These are phyloP conservation scores for Penicillium turbatum DNA, from an alignment of 495 filamentous ascomycete species.

Conservation along the genomic window DNA sequence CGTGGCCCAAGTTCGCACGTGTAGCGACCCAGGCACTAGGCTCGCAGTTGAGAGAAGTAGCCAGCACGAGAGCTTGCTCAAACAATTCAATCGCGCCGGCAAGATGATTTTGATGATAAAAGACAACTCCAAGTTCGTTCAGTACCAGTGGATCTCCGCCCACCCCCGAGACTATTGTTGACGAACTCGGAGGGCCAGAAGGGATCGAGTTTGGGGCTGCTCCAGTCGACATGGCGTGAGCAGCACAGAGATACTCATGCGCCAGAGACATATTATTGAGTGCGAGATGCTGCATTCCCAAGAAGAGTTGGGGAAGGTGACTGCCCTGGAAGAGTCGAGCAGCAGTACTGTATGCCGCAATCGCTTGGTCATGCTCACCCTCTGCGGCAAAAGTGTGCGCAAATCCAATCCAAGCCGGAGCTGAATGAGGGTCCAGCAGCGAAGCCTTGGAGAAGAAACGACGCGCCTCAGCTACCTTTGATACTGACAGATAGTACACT, in stretches of 20 bases:
- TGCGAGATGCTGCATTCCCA: conserved; percentile 97
- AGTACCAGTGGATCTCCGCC: conserved; percentile 77
- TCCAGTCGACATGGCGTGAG: conserved; percentile 66
- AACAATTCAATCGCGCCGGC: conserved; percentile 70
- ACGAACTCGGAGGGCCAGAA: conserved; percentile 32
- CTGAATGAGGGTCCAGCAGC: conserved; percentile 96
- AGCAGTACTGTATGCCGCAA: conserved; percentile 95
- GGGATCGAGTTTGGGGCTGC: conserved; percentile 39
- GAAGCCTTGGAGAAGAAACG: conserved; percentile 95
- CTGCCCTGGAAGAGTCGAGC: conserved; percentile 95
- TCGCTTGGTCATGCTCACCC: conserved; percentile 97
- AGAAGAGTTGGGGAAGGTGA: conserved; percentile 90
- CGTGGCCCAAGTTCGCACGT: conserved; percentile 83
- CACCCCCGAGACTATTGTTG: conserved; percentile 48
- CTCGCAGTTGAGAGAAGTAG: conserved; percentile 74
- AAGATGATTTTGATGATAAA: conserved; percentile 84
- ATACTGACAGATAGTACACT: conserved; percentile 87
- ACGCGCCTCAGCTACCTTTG: conserved; percentile 86
- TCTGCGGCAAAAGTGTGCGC: conserved; percentile 99
- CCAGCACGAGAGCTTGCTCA: conserved; percentile 65
- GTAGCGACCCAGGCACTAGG: conserved; percentile 82
- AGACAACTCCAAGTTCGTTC: conserved; percentile 92
- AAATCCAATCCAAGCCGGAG: conserved; percentile 98
- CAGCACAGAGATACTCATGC: conserved; percentile 90
- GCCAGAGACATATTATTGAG: conserved; percentile 92